A percentile compares a stretch with the other conserved stretches of the same genome.
These are phyloP conservation scores for Populus tomentosa DNA, from an alignment of 441 rosid species.

Conservation along the genomic window DNA sequence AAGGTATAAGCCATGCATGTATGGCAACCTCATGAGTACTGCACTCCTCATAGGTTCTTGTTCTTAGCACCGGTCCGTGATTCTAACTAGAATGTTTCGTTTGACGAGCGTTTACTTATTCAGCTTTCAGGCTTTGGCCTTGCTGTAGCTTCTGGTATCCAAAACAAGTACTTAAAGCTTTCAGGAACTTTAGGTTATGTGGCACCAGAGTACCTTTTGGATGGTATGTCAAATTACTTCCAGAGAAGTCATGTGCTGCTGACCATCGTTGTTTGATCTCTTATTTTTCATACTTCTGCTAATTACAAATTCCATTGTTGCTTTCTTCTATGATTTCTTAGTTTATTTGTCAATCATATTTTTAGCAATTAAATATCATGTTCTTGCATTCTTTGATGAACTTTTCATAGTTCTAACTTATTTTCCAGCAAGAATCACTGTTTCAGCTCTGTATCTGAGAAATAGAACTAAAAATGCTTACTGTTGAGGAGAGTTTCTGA, in stretches of 20 bases:
- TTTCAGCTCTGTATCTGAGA: not conserved
- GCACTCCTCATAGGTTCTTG: not conserved
- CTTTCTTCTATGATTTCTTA: not conserved
- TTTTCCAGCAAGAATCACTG: not conserved
- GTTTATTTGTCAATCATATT: not conserved
- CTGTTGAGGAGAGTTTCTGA: not conserved
- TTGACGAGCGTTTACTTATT: slow-evolving; percentile 13
- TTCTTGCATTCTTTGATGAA: not conserved
- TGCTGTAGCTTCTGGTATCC: slow-evolving; percentile 57
- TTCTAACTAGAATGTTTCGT: not conserved
- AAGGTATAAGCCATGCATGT: slow-evolving; percentile 47
- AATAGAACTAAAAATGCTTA: not conserved
- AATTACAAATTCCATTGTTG: not conserved
- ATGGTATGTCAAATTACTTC: slow-evolving; percentile 44
- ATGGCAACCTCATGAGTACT: not conserved
- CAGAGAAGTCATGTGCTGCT: not conserved
- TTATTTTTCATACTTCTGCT: not conserved
- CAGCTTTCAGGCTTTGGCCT: slow-evolving; percentile 94
- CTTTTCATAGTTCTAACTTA: not conserved
- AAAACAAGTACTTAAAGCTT: slow-evolving; percentile 51
- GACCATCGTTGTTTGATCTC: slow-evolving; percentile 6
- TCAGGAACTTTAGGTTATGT: slow-evolving; percentile 64
- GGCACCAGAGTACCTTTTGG: slow-evolving; percentile 74
- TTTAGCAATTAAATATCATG: not conserved
- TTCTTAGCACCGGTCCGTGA: not conserved